Percentiles rank a stretch among this genome's conserved stretches.
phyloP scores from a whole-genome alignment of 1,284 basidiomycete species.

The Phellopilus nigrolimitatus region DNA sequence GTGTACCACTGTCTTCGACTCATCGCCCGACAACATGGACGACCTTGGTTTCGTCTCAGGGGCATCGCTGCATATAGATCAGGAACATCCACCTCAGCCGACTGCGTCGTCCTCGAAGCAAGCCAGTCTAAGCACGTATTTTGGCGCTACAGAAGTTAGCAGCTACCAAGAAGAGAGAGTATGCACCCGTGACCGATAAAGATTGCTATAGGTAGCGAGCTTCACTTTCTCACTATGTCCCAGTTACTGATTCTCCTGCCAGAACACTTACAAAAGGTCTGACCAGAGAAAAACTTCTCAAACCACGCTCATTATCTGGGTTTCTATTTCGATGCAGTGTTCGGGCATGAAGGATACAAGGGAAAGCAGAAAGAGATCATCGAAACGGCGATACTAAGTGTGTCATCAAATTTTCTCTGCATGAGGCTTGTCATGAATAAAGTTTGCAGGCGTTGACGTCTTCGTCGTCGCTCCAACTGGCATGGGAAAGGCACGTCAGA shows the following conservation, averaged over 20 bases:
- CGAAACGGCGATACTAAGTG: constrained; percentile 33
- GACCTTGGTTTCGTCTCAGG: constrained; percentile 15
- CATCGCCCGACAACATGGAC: constrained; percentile 3
- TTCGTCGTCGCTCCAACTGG: constrained; percentile 85
- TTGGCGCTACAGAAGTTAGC: constrained; percentile 5
- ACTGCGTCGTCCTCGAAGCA: constrained; percentile 12
- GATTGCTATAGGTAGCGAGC: constrained; percentile 13
- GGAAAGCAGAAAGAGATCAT: constrained; percentile 42
- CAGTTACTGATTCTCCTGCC: not conserved
- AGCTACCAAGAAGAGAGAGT: constrained; percentile 4
- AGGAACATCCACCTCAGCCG: not conserved
- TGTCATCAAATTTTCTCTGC: constrained; percentile 5
- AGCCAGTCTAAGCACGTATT: constrained; percentile 10
- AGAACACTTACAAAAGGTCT: constrained; percentile 16
- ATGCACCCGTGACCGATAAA: constrained; percentile 3
- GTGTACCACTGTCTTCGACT: not conserved
- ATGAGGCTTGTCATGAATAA: constrained; percentile 16
- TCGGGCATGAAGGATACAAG: constrained; percentile 36
- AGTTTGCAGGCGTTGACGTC: constrained; percentile 54
- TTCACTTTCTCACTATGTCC: not conserved
- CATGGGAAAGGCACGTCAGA: constrained; percentile 69
- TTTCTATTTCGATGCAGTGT: constrained; percentile 27
- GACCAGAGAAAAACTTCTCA: not conserved
- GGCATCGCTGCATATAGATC: constrained; percentile 1
- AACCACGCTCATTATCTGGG: not conserved